Percentiles rank a stretch among this genome's conserved stretches.
phyloP scores from a whole-genome alignment of 2,329 filamentous ascomycete genomes.

The Diplodia seriata region DNA sequence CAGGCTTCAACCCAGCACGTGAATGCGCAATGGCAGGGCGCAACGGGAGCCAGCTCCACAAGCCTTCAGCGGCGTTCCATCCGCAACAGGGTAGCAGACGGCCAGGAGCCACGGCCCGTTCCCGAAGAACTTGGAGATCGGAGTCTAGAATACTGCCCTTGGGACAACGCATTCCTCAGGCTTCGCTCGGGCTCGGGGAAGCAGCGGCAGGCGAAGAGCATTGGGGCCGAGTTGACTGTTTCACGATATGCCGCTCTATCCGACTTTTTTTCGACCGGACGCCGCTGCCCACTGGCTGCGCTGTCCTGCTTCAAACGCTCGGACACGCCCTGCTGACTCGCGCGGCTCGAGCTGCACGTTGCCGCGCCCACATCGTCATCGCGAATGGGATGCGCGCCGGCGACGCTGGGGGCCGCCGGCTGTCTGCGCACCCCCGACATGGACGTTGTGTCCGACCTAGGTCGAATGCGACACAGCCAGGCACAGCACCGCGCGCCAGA shows the following conservation, averaged over 20 bases:
- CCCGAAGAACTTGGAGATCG: constrained; percentile 16
- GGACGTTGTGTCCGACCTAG: not conserved
- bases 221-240: constrained; percentile 12
- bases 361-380: constrained; percentile 17
- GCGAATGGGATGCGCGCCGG: not conserved
- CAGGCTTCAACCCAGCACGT: not conserved
- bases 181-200: not conserved
- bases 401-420: too few relatives aligned
- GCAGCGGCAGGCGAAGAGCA: constrained; percentile 7
- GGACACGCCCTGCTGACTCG: constrained; percentile 16
- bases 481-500: not conserved
- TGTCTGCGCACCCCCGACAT: not conserved
- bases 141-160: constrained; percentile 9
- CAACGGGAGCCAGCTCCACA: not conserved
- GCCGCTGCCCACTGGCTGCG: constrained; percentile 6
- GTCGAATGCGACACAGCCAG: not conserved
- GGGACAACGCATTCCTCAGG: not conserved
- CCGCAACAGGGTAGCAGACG: constrained; percentile 10
- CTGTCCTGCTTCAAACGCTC: constrained; percentile 7
- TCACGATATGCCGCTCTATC: constrained; percentile 19
- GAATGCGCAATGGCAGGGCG: not conserved
- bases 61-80: constrained; percentile 16
- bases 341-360: constrained; percentile 10
- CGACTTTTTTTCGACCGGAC: constrained; percentile 5
- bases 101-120: constrained; percentile 22